A percentile compares a stretch with the other conserved stretches of the same genome.
phyloP scores from a whole-genome alignment of 2,329 filamentous ascomycete species.

The Parastagonospora avenae region DNA sequence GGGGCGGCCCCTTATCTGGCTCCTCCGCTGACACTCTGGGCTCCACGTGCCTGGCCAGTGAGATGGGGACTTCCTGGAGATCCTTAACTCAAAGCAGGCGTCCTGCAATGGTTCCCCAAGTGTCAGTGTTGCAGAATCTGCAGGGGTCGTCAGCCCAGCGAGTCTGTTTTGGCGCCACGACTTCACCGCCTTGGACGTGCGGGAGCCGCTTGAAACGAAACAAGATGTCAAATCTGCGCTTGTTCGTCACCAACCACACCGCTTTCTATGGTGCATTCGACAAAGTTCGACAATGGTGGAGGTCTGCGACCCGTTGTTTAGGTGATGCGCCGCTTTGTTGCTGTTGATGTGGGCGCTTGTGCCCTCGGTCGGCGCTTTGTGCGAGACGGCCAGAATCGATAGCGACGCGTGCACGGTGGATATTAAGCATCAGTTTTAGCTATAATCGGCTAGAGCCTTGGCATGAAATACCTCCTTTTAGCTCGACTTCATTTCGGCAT shows the following conservation, averaged over 20 bases:
- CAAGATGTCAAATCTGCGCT: not conserved
- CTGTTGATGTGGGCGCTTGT: constrained; percentile 5
- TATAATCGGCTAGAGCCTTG: constrained; percentile 13
- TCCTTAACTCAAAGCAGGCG: constrained; percentile 16
- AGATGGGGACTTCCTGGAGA: constrained; percentile 16
- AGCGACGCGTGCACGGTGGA: constrained; percentile 17
- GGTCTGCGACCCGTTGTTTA: too few species aligned
- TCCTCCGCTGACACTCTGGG: constrained; percentile 13
- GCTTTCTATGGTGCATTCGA: not conserved
- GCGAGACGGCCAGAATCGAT: constrained; percentile 20
- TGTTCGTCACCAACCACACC: not conserved
- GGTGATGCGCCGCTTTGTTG: too few species aligned
- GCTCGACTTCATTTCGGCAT: constrained; percentile 31
- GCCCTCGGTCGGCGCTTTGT: constrained; percentile 8
- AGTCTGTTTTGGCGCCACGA: constrained; percentile 13
- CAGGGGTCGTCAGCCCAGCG: constrained; percentile 14
- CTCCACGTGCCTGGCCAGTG: constrained; percentile 6
- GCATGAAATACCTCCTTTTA: constrained; percentile 8
- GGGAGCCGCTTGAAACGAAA: constrained; percentile 4
- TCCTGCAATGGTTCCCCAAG: constrained; percentile 1
- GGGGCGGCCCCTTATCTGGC: constrained; percentile 18
- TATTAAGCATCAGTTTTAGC: constrained; percentile 20
- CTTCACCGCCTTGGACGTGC: constrained; percentile 11
- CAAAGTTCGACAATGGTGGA: too few species aligned
- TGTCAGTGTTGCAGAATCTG: constrained; percentile 27